These are phyloP conservation scores for Polytolypa hystricis DNA, from an alignment of 2,329 filamentous ascomycete species.

Conservation along the genomic window DNA sequence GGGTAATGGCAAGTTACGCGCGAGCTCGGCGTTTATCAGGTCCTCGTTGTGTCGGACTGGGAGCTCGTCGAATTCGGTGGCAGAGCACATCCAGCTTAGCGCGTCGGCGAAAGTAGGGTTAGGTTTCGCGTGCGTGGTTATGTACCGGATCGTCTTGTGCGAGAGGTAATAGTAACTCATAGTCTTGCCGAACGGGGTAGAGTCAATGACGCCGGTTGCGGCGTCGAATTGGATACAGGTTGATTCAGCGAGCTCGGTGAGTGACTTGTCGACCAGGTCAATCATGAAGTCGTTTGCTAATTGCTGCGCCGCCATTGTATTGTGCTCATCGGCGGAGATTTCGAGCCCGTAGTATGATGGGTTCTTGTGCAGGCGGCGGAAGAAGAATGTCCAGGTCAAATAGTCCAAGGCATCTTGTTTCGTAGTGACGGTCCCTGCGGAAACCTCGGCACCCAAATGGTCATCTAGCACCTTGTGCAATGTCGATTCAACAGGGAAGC, in stretches of 20 bases:
- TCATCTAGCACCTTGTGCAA: conserved; percentile 95
- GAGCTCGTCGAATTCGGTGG: conserved; percentile 93
- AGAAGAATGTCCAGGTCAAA: conserved; percentile 99
- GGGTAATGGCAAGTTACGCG: conserved; percentile 64
- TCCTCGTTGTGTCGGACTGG: conserved; percentile 98
- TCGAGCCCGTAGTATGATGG: conserved; percentile 95
- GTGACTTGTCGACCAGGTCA: conserved; percentile 75
- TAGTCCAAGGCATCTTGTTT: conserved; percentile 98
- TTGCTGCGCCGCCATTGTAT: conserved; percentile 71
- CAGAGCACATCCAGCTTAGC: conserved; percentile 82
- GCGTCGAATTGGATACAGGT: conserved; percentile 72
- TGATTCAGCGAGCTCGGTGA: conserved; percentile 70
- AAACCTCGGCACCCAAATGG: conserved; percentile 89
- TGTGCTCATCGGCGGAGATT: conserved; percentile 85
- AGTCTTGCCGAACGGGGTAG: conserved; percentile 89
- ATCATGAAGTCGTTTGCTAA: conserved; percentile 93
- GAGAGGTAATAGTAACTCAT: conserved; percentile 99
- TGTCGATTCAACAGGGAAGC: conserved; percentile 93
- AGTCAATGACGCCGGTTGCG: conserved; percentile 71
- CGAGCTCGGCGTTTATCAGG: conserved; percentile 85
- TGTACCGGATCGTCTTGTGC: conserved; percentile 82
- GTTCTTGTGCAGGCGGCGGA: conserved; percentile 92
- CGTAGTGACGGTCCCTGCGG: conserved; percentile 79
- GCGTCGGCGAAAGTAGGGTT: conserved; percentile 69
- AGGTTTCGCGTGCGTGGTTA: conserved; percentile 64